Percentiles rank a stretch among this genome's conserved stretches.
phyloP scores from a whole-genome alignment of 441 rosid genomes.

The Erysimum cheiri region DNA sequence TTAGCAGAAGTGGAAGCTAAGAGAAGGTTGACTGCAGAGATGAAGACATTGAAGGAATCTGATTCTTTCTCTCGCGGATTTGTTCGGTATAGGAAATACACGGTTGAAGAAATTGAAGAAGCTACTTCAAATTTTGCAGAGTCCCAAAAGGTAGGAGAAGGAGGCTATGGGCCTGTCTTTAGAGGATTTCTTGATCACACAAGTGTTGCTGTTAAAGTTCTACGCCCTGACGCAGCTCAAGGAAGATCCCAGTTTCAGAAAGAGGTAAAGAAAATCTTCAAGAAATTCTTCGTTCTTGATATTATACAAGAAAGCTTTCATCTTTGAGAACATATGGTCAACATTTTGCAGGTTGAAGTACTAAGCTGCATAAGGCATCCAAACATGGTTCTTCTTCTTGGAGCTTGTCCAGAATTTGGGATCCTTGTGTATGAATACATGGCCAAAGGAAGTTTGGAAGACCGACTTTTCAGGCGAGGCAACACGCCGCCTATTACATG shows the following conservation, averaged over 20 bases:
- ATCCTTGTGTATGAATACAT: conserved; percentile 72
- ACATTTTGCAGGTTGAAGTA: conserved; percentile 56
- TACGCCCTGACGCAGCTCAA: conserved; percentile 77
- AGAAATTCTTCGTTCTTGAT: background rate
- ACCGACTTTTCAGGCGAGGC: conserved; percentile 55
- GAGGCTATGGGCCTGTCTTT: conserved; percentile 79
- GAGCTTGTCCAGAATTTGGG: conserved; percentile 76
- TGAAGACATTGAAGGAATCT: conserved; percentile 49
- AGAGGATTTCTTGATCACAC: conserved; percentile 70
- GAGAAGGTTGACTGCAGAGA: conserved; percentile 49
- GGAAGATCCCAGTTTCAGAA: conserved; percentile 70
- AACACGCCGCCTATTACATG: conserved; percentile 59
- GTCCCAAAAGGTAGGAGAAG: conserved; percentile 65
- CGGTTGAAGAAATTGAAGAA: conserved; percentile 60
- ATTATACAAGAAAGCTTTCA: background rate
- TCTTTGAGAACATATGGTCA: background rate
- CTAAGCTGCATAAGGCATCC: conserved; percentile 79
- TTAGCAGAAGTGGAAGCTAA: conserved; percentile 55
- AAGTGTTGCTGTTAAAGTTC: conserved; percentile 63
- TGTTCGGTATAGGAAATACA: conserved; percentile 58
- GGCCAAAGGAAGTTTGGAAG: conserved; percentile 76
- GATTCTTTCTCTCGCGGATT: conserved; percentile 35
- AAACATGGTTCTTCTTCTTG: conserved; percentile 76
- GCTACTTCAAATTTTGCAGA: conserved; percentile 55
- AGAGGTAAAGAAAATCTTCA: conserved; percentile 51